phyloP scores from a whole-genome alignment of 2,329 filamentous ascomycete species.

The Nannizziopsis arthrosporioides region DNA sequence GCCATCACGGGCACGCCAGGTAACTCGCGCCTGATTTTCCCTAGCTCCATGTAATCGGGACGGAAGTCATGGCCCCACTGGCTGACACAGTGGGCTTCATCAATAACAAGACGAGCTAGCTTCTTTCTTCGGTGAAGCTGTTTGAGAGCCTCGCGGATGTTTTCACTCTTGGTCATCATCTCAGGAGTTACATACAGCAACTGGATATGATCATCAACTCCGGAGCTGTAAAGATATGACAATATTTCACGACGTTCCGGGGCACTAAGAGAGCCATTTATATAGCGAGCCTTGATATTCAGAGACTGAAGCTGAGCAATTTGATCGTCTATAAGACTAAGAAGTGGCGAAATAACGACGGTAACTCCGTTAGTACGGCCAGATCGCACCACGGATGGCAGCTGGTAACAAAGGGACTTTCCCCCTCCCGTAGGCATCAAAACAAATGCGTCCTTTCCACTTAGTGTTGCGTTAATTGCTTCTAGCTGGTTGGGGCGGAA shows the following conservation, averaged over 20 bases:
- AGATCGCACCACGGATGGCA: slow-evolving; percentile 71
- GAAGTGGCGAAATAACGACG: slow-evolving; percentile 82
- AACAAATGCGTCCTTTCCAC: slow-evolving; percentile 81
- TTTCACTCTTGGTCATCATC: slow-evolving; percentile 75
- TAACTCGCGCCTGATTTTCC: slow-evolving; percentile 59
- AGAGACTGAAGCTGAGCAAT: slow-evolving; percentile 67
- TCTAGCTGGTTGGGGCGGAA: slow-evolving; percentile 89
- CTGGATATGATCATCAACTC: slow-evolving; percentile 67
- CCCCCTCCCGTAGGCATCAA: slow-evolving; percentile 97
- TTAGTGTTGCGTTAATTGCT: slow-evolving; percentile 85
- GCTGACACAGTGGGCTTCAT: slow-evolving; percentile 98
- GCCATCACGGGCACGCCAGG: slow-evolving; percentile 82
- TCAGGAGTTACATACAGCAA: slow-evolving; percentile 93
- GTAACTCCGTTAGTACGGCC: slow-evolving; percentile 80
- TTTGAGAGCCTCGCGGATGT: slow-evolving; percentile 54
- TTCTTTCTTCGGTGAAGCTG: slow-evolving; percentile 57
- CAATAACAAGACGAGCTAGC: slow-evolving; percentile 85
- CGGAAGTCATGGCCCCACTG: slow-evolving; percentile 99
- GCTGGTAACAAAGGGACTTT: slow-evolving; percentile 92
- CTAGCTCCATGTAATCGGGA: slow-evolving; percentile 83
- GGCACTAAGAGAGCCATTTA: slow-evolving; percentile 63
- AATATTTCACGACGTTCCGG: slow-evolving; percentile 57
- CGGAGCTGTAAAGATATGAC: slow-evolving; percentile 47
- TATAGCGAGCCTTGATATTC: slow-evolving; percentile 64
- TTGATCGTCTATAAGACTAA: slow-evolving; percentile 97